These are phyloP conservation scores for Verruconis gallopava DNA, from an alignment of 2,329 filamentous ascomycete genomes.

Conservation along the genomic window DNA sequence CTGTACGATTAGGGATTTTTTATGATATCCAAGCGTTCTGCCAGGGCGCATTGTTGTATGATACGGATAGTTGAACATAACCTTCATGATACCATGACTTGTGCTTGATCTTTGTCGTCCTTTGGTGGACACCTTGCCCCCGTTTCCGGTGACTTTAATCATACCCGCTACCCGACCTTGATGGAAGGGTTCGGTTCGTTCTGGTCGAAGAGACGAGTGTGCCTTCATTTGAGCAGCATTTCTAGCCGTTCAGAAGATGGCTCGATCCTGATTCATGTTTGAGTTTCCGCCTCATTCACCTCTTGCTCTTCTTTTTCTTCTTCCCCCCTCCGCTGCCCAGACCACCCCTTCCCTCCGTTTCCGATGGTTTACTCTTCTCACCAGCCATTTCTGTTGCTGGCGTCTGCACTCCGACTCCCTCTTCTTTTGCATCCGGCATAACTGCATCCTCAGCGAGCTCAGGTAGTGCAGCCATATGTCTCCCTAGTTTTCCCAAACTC, in stretches of 20 bases:
- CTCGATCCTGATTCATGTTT: too few relatives aligned
- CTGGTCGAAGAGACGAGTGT: too few relatives aligned
- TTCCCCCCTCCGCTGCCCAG: slow-evolving; percentile 29
- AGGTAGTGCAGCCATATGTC: slow-evolving; percentile 41
- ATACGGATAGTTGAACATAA: background rate
- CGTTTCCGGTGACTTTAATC: too few relatives aligned
- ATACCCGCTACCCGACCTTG: too few relatives aligned
- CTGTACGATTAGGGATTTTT: background rate
- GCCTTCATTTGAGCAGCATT: too few relatives aligned
- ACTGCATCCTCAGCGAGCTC: slow-evolving; percentile 25
- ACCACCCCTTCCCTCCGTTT: slow-evolving; percentile 13
- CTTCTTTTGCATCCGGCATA: slow-evolving; percentile 14
- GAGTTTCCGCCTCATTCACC: slow-evolving; percentile 27
- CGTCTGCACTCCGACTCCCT: slow-evolving; percentile 18
- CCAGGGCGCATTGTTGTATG: background rate
- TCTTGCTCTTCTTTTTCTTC: slow-evolving; percentile 40
- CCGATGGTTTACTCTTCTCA: slow-evolving; percentile 16
- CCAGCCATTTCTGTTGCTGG: slow-evolving; percentile 19
- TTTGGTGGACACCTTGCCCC: too few relatives aligned
- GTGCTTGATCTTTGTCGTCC: too few relatives aligned
- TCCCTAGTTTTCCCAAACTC: slow-evolving; percentile 62
- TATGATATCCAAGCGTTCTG: background rate
- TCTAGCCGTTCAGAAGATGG: too few relatives aligned
- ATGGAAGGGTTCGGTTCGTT: too few relatives aligned
- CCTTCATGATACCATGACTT: too few relatives aligned